Conservation (phyloP, 1,284 basidiomycete species). For the Ceratobasidium sp. region DNA sequence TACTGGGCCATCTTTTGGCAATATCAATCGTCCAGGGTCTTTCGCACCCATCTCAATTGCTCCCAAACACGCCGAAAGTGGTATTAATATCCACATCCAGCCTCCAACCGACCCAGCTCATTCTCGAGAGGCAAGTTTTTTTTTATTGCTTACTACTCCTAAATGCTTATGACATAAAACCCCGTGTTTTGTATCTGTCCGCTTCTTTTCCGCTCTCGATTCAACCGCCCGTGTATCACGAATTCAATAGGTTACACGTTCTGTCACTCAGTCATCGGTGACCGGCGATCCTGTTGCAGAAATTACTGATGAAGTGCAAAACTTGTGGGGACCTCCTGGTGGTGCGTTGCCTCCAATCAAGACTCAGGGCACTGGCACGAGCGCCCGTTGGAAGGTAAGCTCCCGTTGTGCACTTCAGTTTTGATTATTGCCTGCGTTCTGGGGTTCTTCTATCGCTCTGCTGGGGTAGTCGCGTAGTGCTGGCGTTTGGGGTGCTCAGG, state of each 20-base stretch:
- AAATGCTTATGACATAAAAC: constrained; percentile 38
- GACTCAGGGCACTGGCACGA: constrained; percentile 37
- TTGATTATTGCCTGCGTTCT: too few relatives aligned
- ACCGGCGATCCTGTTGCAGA: constrained; percentile 24
- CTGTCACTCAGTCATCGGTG: constrained; percentile 24
- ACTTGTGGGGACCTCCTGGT: constrained; percentile 26
- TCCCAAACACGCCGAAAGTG: constrained; percentile 19
- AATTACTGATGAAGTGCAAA: constrained; percentile 30
- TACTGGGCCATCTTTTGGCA: constrained; percentile 38
- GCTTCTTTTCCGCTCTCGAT: constrained; percentile 3
- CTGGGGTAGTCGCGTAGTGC: too few relatives aligned
- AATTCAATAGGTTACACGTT: constrained; percentile 11
- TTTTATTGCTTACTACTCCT: background rate
- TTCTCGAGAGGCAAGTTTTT: constrained; percentile 41
- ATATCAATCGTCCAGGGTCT: constrained; percentile 37
- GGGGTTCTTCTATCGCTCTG: too few relatives aligned
- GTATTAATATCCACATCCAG: constrained; percentile 47
- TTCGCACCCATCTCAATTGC: constrained; percentile 29
- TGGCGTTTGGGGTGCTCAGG: background rate
- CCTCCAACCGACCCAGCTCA: constrained; percentile 48
- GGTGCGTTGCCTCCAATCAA: constrained; percentile 30
- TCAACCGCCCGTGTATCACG: background rate
- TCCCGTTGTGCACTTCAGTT: too few relatives aligned
- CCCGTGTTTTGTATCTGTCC: constrained; percentile 2
- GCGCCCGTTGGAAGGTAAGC: constrained; percentile 40